Conservation (phyloP, 495 filamentous ascomycete species). For the Penicillium tannophilum region DNA sequence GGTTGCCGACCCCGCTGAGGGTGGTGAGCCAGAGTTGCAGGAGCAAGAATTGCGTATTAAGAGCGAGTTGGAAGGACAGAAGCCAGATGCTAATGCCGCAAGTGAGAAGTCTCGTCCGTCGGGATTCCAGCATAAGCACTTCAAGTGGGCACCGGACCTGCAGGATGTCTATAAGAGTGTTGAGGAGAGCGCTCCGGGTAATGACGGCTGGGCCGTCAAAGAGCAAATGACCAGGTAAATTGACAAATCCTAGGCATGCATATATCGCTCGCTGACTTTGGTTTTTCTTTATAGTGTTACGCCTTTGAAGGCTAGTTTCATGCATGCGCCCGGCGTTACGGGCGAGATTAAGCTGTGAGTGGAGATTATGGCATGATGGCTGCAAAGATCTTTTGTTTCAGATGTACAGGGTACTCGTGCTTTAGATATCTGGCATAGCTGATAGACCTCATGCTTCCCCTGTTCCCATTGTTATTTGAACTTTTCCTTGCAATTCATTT, state of each 20-base stretch:
- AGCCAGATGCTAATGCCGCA: slow-evolving; percentile 9
- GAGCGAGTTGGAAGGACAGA: slow-evolving; percentile 45
- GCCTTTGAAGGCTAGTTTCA: slow-evolving; percentile 89
- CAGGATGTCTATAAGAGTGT: slow-evolving; percentile 83
- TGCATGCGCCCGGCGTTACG: slow-evolving; percentile 68
- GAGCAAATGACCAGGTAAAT: slow-evolving; percentile 84
- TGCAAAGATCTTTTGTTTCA: slow-evolving; percentile 21
- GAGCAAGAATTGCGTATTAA: slow-evolving; percentile 66
- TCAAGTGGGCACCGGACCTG: slow-evolving; percentile 91
- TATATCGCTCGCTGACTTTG: slow-evolving; percentile 14
- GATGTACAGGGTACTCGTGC: slow-evolving; percentile 31
- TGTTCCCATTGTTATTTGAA: slow-evolving; percentile 16
- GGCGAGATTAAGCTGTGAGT: slow-evolving; percentile 92
- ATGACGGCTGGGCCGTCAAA: slow-evolving; percentile 93
- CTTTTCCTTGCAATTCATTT: slow-evolving; percentile 12
- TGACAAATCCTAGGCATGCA: background rate
- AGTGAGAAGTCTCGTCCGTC: slow-evolving; percentile 17
- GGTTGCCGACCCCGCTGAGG: slow-evolving; percentile 54
- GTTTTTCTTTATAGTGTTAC: slow-evolving; percentile 66
- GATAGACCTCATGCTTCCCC: slow-evolving; percentile 28
- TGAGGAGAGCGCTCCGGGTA: slow-evolving; percentile 75
- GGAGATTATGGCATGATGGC: slow-evolving; percentile 36
- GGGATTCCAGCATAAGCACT: slow-evolving; percentile 75
- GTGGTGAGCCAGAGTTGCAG: slow-evolving; percentile 46
- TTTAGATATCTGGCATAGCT: slow-evolving; percentile 37